These are phyloP conservation scores for Durotheca rogersii DNA, from an alignment of 495 filamentous ascomycete genomes.

Conservation along the genomic window DNA sequence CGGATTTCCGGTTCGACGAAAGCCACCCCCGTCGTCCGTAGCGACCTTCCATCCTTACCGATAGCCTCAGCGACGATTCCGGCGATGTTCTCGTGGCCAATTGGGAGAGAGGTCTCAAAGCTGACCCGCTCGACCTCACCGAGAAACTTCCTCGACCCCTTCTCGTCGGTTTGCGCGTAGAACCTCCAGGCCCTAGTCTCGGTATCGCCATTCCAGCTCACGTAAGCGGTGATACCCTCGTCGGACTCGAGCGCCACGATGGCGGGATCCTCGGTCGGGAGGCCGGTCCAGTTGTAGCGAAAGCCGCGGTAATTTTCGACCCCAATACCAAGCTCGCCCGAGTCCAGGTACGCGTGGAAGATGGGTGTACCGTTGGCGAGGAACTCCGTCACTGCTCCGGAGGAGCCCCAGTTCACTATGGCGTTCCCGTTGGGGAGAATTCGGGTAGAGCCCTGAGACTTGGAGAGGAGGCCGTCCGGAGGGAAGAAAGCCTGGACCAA, in stretches of 20 bases:
- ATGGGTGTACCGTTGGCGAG: constrained; percentile 54
- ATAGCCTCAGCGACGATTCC: constrained; percentile 36
- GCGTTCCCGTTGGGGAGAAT: constrained; percentile 55
- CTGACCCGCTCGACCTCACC: constrained; percentile 32
- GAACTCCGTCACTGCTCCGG: constrained; percentile 59
- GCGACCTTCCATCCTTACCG: constrained; percentile 24
- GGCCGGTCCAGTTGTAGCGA: constrained; percentile 41
- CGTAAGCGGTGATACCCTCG: constrained; percentile 34
- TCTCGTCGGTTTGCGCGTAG: constrained; percentile 26
- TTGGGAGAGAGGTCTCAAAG: constrained; percentile 38
- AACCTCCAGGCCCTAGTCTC: constrained; percentile 40
- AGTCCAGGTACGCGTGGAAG: constrained; percentile 43
- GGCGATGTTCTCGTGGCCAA: constrained; percentile 8
- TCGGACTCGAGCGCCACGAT: constrained; percentile 33
- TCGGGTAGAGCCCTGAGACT: constrained; percentile 63
- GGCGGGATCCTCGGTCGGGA: constrained; percentile 38
- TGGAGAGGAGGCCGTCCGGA: constrained; percentile 51
- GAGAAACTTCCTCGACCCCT: constrained; percentile 30
- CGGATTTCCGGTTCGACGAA: constrained; percentile 32
- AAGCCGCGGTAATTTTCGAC: constrained; percentile 43
- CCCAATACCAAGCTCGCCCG: constrained; percentile 29
- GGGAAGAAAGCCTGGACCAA: constrained; percentile 41
- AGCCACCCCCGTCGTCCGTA: constrained; percentile 28
- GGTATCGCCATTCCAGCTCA: constrained; percentile 46
- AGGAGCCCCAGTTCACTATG: constrained; percentile 63